phyloP scores from a whole-genome alignment of 2,329 filamentous ascomycete genomes.

The Zymoseptoria crescenta region DNA sequence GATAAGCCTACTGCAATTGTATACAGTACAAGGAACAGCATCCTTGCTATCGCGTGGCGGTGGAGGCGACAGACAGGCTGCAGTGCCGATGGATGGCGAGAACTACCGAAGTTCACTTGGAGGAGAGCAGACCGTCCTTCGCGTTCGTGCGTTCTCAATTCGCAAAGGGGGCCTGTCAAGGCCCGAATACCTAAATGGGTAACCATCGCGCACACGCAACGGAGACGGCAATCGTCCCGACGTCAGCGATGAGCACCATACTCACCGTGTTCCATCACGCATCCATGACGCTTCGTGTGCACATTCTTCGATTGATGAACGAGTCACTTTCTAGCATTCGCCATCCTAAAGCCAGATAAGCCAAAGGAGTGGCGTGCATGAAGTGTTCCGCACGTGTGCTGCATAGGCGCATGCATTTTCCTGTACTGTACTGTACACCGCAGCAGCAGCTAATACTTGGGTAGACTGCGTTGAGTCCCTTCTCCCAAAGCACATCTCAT shows the following conservation, averaged over 20 bases:
- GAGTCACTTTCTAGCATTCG: too few relatives aligned
- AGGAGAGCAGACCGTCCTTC: not conserved
- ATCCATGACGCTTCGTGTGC: too few relatives aligned
- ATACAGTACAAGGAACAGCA: not conserved
- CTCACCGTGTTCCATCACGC: too few relatives aligned
- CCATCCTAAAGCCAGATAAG: too few relatives aligned
- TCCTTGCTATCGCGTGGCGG: not conserved
- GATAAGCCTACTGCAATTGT: not conserved
- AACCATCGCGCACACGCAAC: not conserved
- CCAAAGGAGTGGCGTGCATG: too few relatives aligned
- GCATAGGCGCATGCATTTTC: too few relatives aligned
- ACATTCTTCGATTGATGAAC: too few relatives aligned
- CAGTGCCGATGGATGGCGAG: not conserved
- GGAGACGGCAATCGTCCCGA: too few relatives aligned
- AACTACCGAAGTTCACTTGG: not conserved
- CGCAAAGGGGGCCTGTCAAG: not conserved
- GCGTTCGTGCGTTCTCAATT: not conserved
- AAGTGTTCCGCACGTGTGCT: too few relatives aligned
- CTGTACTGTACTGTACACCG: too few relatives aligned
- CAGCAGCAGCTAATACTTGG: not conserved
- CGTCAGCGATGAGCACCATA: too few relatives aligned
- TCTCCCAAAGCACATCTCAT: not conserved
- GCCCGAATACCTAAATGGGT: not conserved
- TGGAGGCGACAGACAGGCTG: not conserved
- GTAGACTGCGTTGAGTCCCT: not conserved